phyloP scores from a whole-genome alignment of 2,329 filamentous ascomycete genomes.

The Dothistroma septosporum region DNA sequence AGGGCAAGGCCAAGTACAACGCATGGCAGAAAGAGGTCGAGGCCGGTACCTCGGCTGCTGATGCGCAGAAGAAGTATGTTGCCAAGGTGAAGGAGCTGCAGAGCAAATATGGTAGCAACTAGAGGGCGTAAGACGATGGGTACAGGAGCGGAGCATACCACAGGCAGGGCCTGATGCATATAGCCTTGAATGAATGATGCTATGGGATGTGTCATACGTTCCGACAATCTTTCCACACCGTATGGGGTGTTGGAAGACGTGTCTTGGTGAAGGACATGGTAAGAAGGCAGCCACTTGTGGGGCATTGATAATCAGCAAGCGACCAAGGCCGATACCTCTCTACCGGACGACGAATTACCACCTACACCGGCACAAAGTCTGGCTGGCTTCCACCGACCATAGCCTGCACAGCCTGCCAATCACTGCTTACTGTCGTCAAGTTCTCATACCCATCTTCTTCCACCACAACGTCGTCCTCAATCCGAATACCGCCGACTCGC shows the following conservation, averaged over 20 bases:
- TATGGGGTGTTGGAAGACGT: not conserved
- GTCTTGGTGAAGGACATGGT: too few species aligned
- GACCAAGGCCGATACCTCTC: not conserved
- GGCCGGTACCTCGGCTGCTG: constrained; percentile 56
- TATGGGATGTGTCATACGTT: not conserved
- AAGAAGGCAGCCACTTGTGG: too few species aligned
- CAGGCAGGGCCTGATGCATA: not conserved
- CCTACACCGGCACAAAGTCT: not conserved
- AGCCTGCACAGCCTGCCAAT: constrained; percentile 39
- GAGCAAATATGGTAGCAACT: constrained; percentile 54
- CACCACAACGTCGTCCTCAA: constrained; percentile 83
- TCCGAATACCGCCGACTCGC: constrained; percentile 79
- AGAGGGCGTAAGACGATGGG: not conserved
- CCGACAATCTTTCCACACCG: not conserved
- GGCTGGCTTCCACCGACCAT: constrained; percentile 14
- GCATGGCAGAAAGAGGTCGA: constrained; percentile 71
- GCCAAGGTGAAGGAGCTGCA: constrained; percentile 68
- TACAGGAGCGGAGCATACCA: not conserved
- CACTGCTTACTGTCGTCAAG: constrained; percentile 70
- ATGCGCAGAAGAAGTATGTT: constrained; percentile 75
- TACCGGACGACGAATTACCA: not conserved
- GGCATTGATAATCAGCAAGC: too few species aligned
- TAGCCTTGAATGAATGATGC: constrained; percentile 1
- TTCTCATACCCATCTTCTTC: constrained; percentile 77
- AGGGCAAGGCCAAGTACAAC: constrained; percentile 68